Base-by-base conservation (phyloP, 192 early-diverging fungal species). In the Cetraspora pellucida region DNA sequence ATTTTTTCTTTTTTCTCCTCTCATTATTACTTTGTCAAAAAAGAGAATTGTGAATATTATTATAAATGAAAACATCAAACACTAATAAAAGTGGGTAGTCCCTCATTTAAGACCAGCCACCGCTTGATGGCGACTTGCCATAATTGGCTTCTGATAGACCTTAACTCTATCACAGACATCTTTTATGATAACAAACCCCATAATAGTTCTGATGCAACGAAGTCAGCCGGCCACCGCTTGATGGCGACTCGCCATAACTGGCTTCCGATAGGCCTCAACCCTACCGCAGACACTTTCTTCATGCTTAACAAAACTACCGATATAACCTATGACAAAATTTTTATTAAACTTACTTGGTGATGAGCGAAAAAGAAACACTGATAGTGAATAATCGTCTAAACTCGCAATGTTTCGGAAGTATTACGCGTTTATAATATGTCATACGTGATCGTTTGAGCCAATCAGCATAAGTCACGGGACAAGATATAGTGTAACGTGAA, bases 51-150 rank as follows among this genome's bases (percentile, higher is more conserved):
- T 70, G 46, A 52, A 46, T 52, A 70, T 50, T 70, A 52, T 70
- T 10, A 11, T 30, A 70, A 70, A 52, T 7, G 14, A 46, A 63
- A 63, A 52, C 23, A 13, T 30, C n/a, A 70, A 70, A 10, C 11
- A 52, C 1, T 4, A 49, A 70, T 11, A 49, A 70, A 75, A 61
- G 31, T 81, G 64, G 79, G 82, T 23, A 52, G 30, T 28, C 43
- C 19, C 37, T 57, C 52, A 72, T 23, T 30, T 23, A 75, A 61
- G 73, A 37, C 21, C 59, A 69, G 77, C 68, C 77, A 78, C 69
- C n/a, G n/a, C n/a, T n/a, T n/a, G n/a, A n/a, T n/a, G n/a, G 67
- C 25, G 77, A 77, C 77, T 77, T 66, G 77, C 66, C 21, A 77
- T 77, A 54, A 52, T 14, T 77, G 27, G 77, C 77, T 77, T 77